Evolutionary conservation across 1,284 basidiomycete species (phyloP), one percentile per base, ranked within the genome.

Genomic region (Cutaneotrichosporon mucoides): DNA sequence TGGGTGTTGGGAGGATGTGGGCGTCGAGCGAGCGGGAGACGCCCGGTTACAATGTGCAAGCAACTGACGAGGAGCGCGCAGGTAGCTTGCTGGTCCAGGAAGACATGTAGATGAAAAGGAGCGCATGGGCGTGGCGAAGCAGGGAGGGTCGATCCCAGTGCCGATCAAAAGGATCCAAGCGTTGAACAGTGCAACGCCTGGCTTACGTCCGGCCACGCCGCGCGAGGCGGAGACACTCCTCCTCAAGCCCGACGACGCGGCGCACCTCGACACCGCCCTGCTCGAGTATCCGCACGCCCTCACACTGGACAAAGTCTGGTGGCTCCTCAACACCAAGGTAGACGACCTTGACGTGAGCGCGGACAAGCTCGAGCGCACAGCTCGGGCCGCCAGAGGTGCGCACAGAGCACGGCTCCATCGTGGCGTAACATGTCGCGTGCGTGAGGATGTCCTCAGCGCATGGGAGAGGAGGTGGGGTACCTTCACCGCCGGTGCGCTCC

Each of bases 351-450:
- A 98, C 82, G 53, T 82, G 81, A 2, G 88, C 86, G 11, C 81
- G 80, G 44, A 97, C 85, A 55, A 99, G 84, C 11, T 90, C 89
- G 66, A 93, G 84, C 11, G 90, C 88, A 73, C 96, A 99, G 0
- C 92, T 87, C 0, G 86, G 78, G 40, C 96, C 83, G 1, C 94
- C 93, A 1, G 90, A 94, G 9, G 92, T 88, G 56, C 96, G 83
- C 36, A 90, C 79, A 3, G 92, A 95, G 75, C 96, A 99, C 10
- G 96, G 96, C 73, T 99, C 96, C 83, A 99, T 86, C 0, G 95
- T 99, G 0, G 94, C 96, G 73, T 95, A 99, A 54, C 60, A 92
- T 51, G 70, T 68, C 24, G 67, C 56, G 16, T 75, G 55, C 10
- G 61, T 49, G 16, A 68, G 60, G 41, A 70, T 62, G 2, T 59